Evolutionary conservation across 2,329 filamentous ascomycete species (phyloP), one percentile per base, ranked within the genome.

Genomic region (Kalaharituber pfeilii): DNA sequence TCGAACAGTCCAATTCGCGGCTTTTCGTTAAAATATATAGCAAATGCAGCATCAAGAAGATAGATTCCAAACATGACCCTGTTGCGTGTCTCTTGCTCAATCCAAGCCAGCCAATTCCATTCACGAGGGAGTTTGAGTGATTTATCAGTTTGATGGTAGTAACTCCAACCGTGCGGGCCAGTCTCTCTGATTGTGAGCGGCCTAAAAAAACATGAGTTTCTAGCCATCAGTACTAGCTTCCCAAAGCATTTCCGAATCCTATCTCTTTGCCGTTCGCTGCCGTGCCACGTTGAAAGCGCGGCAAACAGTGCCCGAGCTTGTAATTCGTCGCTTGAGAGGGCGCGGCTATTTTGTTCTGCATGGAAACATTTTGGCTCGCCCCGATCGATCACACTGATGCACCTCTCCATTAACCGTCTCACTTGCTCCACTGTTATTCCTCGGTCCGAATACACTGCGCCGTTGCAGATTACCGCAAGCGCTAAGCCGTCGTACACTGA

Each of bases 361-460:
- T 30, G 51, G 18, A 33, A 39, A 2, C 49, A 33, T 50, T 54
- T 45, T 18, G 24, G 36, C 51, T 63, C 49, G 28, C 57, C 52
- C 44, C 58, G 57, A 26, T 64, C 59, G 29, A 67, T 56, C 13
- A 56, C 58, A 13, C 60, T 60, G 25, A 61, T 65, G 49, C 62
- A 59, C 53, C 53, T 61, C 56, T 82, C 76, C 73, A 82, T 83
- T 67, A 85, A 73, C 65, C 79, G 76, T 58, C 82, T 78, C 59
- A 82, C 79, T 60, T 82, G 73, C 57, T 73, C 69, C 45, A 79
- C 68, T 26, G 72, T 70, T 57, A 83, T 60, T 42, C 59, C 69
- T 57, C 73, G 73, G 53, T 82, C 74, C 51, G 82, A 84, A 67
- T 86, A 87, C 55, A 84, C 82, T 39, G 82, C 82, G 33, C 83